These are phyloP conservation scores for Sordariomycetes sp. DNA, from an alignment of 2,329 filamentous ascomycete genomes.

Conservation along the genomic window DNA sequence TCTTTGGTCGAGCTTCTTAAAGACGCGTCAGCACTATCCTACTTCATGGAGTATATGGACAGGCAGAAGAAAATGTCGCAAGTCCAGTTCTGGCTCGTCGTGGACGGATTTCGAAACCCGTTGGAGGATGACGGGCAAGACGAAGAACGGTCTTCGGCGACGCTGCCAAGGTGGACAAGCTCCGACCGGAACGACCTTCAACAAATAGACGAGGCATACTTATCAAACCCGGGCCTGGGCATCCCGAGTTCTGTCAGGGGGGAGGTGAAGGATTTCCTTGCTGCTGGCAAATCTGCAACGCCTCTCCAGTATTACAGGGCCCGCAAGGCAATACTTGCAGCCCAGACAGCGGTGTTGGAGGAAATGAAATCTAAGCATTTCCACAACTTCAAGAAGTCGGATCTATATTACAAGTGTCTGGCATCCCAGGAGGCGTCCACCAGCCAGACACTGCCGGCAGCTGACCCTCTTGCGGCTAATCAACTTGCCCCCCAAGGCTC, in stretches of 20 bases:
- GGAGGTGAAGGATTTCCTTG: slow-evolving; percentile 67
- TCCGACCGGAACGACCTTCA: slow-evolving; percentile 80
- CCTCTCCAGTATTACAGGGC: slow-evolving; percentile 75
- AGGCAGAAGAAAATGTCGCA: slow-evolving; percentile 75
- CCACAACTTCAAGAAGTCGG: slow-evolving; percentile 79
- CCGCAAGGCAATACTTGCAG: slow-evolving; percentile 66
- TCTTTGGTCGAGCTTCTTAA: slow-evolving; percentile 78
- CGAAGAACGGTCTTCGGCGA: slow-evolving; percentile 49
- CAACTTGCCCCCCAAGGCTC: slow-evolving; percentile 32
- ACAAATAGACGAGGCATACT: slow-evolving; percentile 84
- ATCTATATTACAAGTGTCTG: slow-evolving; percentile 92
- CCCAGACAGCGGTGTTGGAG: slow-evolving; percentile 75
- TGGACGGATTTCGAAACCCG: slow-evolving; percentile 91
- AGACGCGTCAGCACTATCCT: slow-evolving; percentile 82
- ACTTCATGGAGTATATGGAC: slow-evolving; percentile 99
- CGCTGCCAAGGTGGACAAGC: slow-evolving; percentile 62
- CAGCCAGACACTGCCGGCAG: slow-evolving; percentile 13
- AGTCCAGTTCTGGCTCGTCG: slow-evolving; percentile 97
- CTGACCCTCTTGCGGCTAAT: slow-evolving; percentile 17
- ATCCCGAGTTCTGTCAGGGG: slow-evolving; percentile 59
- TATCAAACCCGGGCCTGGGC: slow-evolving; percentile 72
- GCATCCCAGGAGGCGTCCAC: slow-evolving; percentile 68
- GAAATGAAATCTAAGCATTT: slow-evolving; percentile 76
- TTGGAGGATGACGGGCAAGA: slow-evolving; percentile 63
- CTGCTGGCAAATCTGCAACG: slow-evolving; percentile 65